phyloP scores from a whole-genome alignment of 148 eudicot genomes.

The Camellia sinensis region DNA sequence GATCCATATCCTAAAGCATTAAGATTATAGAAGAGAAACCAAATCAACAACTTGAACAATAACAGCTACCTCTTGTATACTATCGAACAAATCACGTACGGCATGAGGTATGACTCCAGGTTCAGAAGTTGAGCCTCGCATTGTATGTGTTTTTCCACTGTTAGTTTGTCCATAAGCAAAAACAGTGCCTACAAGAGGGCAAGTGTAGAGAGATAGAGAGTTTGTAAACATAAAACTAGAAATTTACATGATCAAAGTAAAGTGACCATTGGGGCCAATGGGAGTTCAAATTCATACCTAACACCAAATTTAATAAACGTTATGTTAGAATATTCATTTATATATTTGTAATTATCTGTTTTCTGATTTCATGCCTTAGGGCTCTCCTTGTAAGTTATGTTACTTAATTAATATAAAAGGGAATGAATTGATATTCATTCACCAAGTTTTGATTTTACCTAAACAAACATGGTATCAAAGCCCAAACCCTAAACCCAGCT shows the following conservation, averaged over 20 bases:
- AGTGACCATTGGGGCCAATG: neutral
- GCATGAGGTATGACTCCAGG: slow-evolving; percentile 96
- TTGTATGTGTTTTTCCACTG: slow-evolving; percentile 97
- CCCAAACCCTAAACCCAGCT: too few relatives aligned
- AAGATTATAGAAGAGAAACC: neutral
- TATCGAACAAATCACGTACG: slow-evolving; percentile 66
- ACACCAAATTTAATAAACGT: neutral
- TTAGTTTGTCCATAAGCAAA: slow-evolving; percentile 98
- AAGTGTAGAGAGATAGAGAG: neutral
- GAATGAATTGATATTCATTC: too few relatives aligned
- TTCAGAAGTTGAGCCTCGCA: slow-evolving; percentile 79
- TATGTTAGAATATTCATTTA: too few relatives aligned
- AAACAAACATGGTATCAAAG: too few relatives aligned
- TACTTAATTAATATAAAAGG: too few relatives aligned
- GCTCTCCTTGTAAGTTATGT: too few relatives aligned
- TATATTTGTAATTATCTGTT: too few relatives aligned
- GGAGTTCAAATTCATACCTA: too few relatives aligned
- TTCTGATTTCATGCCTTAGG: too few relatives aligned
- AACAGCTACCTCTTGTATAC: slow-evolving; percentile 67
- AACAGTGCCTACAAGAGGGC: slow-evolving; percentile 67
- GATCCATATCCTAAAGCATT: slow-evolving; percentile 52
- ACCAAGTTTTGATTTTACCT: too few relatives aligned
- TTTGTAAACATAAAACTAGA: neutral
- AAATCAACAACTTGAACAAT: neutral
- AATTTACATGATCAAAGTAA: neutral